Evolutionary conservation across 768 basidiomycete genomes (phyloP).

Genomic region (Ephemerocybe angulata): DNA sequence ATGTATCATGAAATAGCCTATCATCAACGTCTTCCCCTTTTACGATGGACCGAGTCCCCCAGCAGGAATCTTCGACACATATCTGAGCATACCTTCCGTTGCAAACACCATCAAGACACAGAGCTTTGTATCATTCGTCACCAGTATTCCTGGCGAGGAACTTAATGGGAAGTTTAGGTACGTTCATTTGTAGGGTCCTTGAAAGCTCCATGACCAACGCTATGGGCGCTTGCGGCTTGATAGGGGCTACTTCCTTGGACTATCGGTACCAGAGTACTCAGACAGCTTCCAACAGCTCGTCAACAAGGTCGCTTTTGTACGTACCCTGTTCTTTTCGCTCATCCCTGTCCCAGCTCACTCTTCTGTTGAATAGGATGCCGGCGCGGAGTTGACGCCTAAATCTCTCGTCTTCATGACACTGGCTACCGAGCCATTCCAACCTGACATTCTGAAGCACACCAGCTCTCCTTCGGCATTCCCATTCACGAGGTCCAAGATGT

Average conservation of each 20-base stretch:
- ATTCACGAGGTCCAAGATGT: constrained; percentile 31
- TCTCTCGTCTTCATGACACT: constrained; percentile 37
- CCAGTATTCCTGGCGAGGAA: constrained; percentile 35
- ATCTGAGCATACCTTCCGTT: constrained; percentile 39
- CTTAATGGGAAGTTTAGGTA: constrained; percentile 15
- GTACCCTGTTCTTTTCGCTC: background rate
- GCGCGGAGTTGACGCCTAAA: constrained; percentile 25
- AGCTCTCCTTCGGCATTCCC: constrained; percentile 45
- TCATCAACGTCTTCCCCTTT: constrained; percentile 39
- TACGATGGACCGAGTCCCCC: constrained; percentile 55
- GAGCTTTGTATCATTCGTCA: background rate
- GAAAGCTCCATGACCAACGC: too few relatives aligned
- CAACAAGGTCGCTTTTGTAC: constrained; percentile 38
- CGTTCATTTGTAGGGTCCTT: too few relatives aligned
- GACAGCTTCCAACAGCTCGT: constrained; percentile 35
- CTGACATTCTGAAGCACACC: constrained; percentile 36
- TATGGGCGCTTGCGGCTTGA: too few relatives aligned
- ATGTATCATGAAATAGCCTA: constrained; percentile 7
- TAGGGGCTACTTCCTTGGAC: constrained; percentile 39
- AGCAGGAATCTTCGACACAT: constrained; percentile 48
- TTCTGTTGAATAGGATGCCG: constrained; percentile 39
- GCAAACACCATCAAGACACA: background rate
- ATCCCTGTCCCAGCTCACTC: background rate
- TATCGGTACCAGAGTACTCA: constrained; percentile 36
- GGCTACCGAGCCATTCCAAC: constrained; percentile 49